Base-by-base conservation (phyloP, 768 basidiomycete genomes). In the Naganishia vishniacii region DNA sequence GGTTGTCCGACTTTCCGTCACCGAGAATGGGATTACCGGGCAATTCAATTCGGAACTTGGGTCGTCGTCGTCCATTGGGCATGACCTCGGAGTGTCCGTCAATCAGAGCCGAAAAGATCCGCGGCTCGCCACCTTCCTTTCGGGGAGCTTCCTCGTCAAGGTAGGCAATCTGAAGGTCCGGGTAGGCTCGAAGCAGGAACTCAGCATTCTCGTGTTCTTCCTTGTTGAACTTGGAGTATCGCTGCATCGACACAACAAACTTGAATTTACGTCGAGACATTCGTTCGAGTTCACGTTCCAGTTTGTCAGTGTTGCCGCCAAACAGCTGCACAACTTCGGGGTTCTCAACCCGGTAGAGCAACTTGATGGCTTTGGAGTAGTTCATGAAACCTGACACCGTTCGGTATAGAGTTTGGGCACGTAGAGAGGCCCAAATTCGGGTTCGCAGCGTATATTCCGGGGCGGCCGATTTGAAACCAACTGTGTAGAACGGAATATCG, bases 331-430 rank as follows among this genome's bases (percentile, higher is more conserved):
- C 95, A 49, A 99, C 89, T 78, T 99, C 95, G 8, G 95, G 95
- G 80, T 98, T 98, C 81, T 99, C 95, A 45, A 99, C 95, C 62
- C 94, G 91, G 78, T 98, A 94, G n/a, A 99, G 83, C 37, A 99
- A 81, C 77, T 99, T 99, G 85, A 99, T 98, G 13, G 95, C 95
- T 81, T 99, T 99, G 69, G 89, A 86, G 78, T 99, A 98, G 80
- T 99, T 99, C 95, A 98, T 98, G 90, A 99, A 97, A 58, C 95
- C 95, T 37, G 95, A 97, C 18, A 99, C 94, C 15, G 95, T 99
- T 69, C 95, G 86, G 76, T 99, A 98, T 20, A 99, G 84, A 1
- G 95, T 99, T 81, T 99, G 95, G 18, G 95, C 95, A 60, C 95
- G 90, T 9, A 99, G 84, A 5, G 94, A 97, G 9, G 95, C 93